Conservation (phyloP, 2,329 filamentous ascomycete genomes). For the Neurospora crassa region DNA sequence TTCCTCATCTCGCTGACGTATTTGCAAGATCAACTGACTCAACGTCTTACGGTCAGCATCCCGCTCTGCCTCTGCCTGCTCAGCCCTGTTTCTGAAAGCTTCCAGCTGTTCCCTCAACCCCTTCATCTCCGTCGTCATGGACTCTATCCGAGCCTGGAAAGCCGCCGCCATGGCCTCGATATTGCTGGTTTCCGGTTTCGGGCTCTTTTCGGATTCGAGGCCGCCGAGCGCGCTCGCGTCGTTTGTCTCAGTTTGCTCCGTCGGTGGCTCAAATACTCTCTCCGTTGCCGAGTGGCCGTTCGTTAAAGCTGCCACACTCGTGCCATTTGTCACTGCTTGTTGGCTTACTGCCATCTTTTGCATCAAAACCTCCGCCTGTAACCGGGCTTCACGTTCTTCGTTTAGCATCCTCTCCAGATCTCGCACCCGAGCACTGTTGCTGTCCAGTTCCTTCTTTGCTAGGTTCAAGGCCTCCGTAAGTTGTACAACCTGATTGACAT, state of each 20-base stretch:
- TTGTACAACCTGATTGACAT: constrained; percentile 65
- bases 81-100: constrained; percentile 64
- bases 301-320: constrained; percentile 22
- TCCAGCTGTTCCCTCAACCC: constrained; percentile 75
- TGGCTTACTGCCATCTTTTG: constrained; percentile 55
- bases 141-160: constrained; percentile 63
- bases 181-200: constrained; percentile 23
- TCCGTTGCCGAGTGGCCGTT: constrained; percentile 32
- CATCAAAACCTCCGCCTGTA: constrained; percentile 75
- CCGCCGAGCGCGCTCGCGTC: background rate
- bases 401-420: constrained; percentile 71
- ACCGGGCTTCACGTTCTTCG: constrained; percentile 71
- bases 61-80: constrained; percentile 70
- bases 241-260: constrained; percentile 21
- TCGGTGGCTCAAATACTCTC: constrained; percentile 36
- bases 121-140: constrained; percentile 70
- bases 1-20: constrained; percentile 57
- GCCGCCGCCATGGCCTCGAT: constrained; percentile 28
- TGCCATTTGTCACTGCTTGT: constrained; percentile 29
- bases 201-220: constrained; percentile 16
- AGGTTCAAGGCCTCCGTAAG: constrained; percentile 76
- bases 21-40: constrained; percentile 78
- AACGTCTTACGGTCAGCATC: constrained; percentile 63
- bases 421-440: constrained; percentile 68
- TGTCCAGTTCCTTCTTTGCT: constrained; percentile 79